Percentiles rank a stretch among this genome's conserved stretches.
phyloP scores from a whole-genome alignment of 176 grass and related monocot species.

The Aechmea fasciata region DNA sequence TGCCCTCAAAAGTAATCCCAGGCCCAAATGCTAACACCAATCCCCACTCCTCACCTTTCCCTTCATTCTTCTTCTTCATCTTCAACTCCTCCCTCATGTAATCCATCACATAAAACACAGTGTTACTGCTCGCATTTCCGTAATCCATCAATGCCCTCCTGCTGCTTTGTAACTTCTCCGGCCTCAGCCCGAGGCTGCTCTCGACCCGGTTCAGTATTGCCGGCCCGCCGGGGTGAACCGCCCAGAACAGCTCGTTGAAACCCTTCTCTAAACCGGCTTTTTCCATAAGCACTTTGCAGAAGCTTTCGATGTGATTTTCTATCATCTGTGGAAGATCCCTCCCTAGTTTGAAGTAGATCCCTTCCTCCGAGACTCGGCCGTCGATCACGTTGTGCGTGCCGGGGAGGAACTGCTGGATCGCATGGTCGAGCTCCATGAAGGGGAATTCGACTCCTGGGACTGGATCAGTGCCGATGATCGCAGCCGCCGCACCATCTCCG shows the following conservation, averaged over 20 bases:
- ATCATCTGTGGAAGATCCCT: conserved; percentile 65
- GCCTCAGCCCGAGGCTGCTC: conserved; percentile 40
- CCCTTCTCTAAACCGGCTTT: conserved; percentile 46
- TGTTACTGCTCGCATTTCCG: conserved; percentile 80
- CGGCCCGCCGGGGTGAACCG: conserved; percentile 71
- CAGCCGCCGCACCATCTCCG: conserved; percentile 73
- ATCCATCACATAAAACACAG: conserved; percentile 79
- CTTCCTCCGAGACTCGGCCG: conserved; percentile 67
- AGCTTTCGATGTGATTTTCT: conserved; percentile 58
- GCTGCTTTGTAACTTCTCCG: conserved; percentile 66
- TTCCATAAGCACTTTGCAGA: conserved; percentile 55
- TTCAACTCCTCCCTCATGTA: conserved; percentile 71
- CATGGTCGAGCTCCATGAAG: conserved; percentile 61
- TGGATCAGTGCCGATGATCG: conserved; percentile 57
- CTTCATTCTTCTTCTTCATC: conserved; percentile 16
- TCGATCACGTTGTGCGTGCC: conserved; percentile 63
- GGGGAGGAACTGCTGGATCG: conserved; percentile 72
- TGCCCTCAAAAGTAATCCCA: conserved; percentile 83
- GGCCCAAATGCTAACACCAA: conserved; percentile 81
- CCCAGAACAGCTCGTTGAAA: conserved; percentile 76
- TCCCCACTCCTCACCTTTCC: conserved; percentile 57
- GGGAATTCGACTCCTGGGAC: conserved; percentile 40
- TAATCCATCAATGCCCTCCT: conserved; percentile 66
- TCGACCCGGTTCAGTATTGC: conserved; percentile 76
- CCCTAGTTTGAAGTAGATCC: conserved; percentile 75